phyloP scores from a whole-genome alignment of 1,284 basidiomycete genomes.

The Coniferiporia sulphurascens region DNA sequence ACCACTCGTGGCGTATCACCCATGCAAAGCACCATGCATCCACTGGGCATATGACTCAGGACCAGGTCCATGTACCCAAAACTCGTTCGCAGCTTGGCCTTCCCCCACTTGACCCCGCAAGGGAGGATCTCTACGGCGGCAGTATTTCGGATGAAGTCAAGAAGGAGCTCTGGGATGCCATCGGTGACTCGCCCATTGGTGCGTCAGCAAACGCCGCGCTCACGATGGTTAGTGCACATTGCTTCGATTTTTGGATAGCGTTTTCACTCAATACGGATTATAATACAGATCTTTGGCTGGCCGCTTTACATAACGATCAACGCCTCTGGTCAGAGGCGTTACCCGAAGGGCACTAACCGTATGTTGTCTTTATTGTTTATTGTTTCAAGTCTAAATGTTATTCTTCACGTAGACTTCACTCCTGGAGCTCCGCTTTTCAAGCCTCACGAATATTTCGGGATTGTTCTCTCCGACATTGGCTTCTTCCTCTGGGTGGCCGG shows the following conservation, averaged over 20 bases:
- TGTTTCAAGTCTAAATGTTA: neutral
- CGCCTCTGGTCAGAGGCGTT: constrained; percentile 84
- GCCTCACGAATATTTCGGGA: constrained; percentile 74
- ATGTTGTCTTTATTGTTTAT: constrained; percentile 26
- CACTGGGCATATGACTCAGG: constrained; percentile 91
- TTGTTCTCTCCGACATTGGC: constrained; percentile 85
- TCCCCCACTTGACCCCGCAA: constrained; percentile 57
- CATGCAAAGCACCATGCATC: constrained; percentile 97
- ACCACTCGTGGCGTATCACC: constrained; percentile 96
- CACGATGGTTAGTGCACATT: constrained; percentile 56
- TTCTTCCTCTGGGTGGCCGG: constrained; percentile 67
- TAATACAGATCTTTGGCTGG: constrained; percentile 75
- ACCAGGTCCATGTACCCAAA: constrained; percentile 94
- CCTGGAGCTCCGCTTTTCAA: constrained; percentile 83
- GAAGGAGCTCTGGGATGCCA: constrained; percentile 78
- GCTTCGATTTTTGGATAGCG: neutral
- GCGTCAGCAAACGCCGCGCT: constrained; percentile 61
- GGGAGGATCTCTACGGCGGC: constrained; percentile 66
- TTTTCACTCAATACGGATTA: neutral
- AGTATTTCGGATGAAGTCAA: constrained; percentile 71
- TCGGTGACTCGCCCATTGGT: constrained; percentile 91
- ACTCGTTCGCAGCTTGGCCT: constrained; percentile 76
- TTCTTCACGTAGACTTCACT: constrained; percentile 56
- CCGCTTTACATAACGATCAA: constrained; percentile 83
- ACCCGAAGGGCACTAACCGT: constrained; percentile 84